Percentiles rank a stretch among this genome's conserved stretches.
These are phyloP conservation scores for Trichoderma harzianum DNA, from an alignment of 2,329 filamentous ascomycete species.

Conservation along the genomic window DNA sequence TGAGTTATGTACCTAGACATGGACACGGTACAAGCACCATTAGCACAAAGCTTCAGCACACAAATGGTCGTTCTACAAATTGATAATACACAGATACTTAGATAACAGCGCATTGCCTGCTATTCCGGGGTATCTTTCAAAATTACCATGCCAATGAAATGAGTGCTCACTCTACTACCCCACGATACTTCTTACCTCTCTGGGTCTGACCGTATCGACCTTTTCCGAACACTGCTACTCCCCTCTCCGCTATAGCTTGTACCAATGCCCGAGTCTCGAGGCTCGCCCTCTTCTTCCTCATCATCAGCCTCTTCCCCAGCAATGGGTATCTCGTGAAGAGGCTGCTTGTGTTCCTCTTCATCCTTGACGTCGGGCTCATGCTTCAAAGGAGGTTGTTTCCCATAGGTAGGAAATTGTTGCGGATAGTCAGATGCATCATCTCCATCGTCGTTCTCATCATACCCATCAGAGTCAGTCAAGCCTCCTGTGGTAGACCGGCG, in stretches of 20 bases:
- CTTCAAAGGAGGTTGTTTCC: slow-evolving; percentile 39
- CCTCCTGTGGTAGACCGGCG: neutral
- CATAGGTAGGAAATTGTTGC: slow-evolving; percentile 43
- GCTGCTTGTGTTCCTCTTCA: slow-evolving; percentile 28
- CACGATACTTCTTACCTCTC: slow-evolving; percentile 15
- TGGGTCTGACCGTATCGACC: slow-evolving; percentile 27
- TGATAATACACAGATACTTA: neutral
- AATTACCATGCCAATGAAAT: neutral
- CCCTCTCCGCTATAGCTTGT: slow-evolving; percentile 50
- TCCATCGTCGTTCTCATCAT: slow-evolving; percentile 27
- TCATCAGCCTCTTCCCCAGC: slow-evolving; percentile 45
- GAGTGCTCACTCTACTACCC: neutral
- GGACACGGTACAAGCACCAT: neutral
- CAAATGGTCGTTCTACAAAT: neutral
- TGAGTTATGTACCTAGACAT: neutral
- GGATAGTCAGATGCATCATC: slow-evolving; percentile 41
- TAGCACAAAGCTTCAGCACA: neutral
- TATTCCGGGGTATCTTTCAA: neutral
- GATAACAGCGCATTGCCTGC: neutral
- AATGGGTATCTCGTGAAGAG: slow-evolving; percentile 34
- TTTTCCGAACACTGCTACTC: slow-evolving; percentile 30
- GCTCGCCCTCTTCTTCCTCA: slow-evolving; percentile 37
- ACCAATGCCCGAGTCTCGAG: slow-evolving; percentile 49
- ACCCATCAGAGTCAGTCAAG: slow-evolving; percentile 18
- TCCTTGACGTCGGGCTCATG: slow-evolving; percentile 39